Evolutionary conservation across 306 rosid species (phyloP).

Genomic region (Fragaria vesca): DNA sequence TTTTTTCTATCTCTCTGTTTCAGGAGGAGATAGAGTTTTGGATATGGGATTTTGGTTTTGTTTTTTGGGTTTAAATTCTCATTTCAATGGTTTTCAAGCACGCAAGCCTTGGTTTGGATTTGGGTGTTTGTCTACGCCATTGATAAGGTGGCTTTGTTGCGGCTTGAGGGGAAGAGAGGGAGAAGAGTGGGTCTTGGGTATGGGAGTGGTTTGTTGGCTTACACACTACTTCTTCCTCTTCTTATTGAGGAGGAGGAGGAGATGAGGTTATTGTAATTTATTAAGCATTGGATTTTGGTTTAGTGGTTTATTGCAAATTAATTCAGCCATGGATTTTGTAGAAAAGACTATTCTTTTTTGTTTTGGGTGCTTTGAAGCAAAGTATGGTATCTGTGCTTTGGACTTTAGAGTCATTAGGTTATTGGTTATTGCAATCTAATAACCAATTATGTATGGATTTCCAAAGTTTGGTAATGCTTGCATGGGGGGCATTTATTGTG

Average conservation of each 20-base stretch:
- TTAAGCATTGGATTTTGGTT: constrained; percentile 15
- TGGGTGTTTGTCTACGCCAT: constrained; percentile 61
- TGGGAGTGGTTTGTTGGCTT: constrained; percentile 39
- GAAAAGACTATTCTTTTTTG: background rate
- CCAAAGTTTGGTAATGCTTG: background rate
- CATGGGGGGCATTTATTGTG: background rate
- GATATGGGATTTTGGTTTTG: constrained; percentile 11
- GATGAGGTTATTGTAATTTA: background rate
- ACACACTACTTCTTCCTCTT: constrained; percentile 29
- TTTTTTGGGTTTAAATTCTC: background rate
- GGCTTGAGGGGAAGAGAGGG: constrained; percentile 5
- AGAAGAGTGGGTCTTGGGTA: constrained; percentile 12
- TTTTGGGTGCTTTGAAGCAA: constrained; percentile 57
- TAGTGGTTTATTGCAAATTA: constrained; percentile 9
- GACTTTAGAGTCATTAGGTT: background rate
- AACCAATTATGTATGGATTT: background rate
- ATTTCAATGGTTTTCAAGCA: constrained; percentile 39
- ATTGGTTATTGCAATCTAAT: background rate
- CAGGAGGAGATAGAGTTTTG: background rate
- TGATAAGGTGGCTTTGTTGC: constrained; percentile 31
- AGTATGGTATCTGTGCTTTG: constrained; percentile 47
- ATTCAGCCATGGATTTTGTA: constrained; percentile 18
- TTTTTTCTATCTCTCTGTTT: background rate
- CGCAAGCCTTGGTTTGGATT: constrained; percentile 42
- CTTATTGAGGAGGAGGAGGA: constrained; percentile 31